Evolutionary conservation across 352 stramenopile species (phyloP).

Genomic region (Globisporangium parvum): DNA sequence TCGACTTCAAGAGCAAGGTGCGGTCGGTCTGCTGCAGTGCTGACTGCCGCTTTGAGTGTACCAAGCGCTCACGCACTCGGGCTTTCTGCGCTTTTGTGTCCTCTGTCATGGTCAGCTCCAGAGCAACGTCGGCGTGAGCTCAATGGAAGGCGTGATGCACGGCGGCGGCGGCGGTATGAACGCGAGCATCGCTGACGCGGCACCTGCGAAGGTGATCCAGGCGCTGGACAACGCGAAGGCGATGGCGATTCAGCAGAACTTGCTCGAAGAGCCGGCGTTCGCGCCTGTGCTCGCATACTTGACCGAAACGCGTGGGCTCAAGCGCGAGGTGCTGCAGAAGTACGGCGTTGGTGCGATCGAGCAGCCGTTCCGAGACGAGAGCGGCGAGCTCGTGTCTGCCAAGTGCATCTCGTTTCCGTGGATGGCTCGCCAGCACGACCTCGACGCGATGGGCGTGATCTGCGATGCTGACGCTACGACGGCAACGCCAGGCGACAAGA

Average conservation of each 20-base stretch:
- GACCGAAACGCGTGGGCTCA: constrained; percentile 58
- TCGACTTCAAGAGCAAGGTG: constrained; percentile 85
- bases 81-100: neutral
- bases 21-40: neutral
- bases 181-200: constrained; percentile 7
- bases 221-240: constrained; percentile 79
- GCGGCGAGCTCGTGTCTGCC: constrained; percentile 39
- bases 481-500: constrained; percentile 41
- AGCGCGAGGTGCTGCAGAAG: constrained; percentile 71
- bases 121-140: constrained; percentile 42
- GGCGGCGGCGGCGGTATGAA: constrained; percentile 7
- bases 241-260: constrained; percentile 79
- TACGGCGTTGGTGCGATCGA: constrained; percentile 88
- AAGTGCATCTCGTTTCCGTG: constrained; percentile 95
- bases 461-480: constrained; percentile 25
- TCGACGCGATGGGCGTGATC: constrained; percentile 77
- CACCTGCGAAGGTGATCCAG: constrained; percentile 64
- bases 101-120: constrained; percentile 26
- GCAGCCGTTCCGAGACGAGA: constrained; percentile 74
- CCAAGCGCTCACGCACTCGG: neutral
- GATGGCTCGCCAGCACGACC: constrained; percentile 87
- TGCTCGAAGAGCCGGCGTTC: constrained; percentile 64
- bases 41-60: neutral
- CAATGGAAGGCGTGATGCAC: constrained; percentile 30
- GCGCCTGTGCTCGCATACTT: constrained; percentile 62